Percentiles rank a stretch among this genome's conserved stretches.
These are phyloP conservation scores for Pyrenophora tritici-repentis DNA, from an alignment of 2,329 filamentous ascomycete species.

Conservation along the genomic window DNA sequence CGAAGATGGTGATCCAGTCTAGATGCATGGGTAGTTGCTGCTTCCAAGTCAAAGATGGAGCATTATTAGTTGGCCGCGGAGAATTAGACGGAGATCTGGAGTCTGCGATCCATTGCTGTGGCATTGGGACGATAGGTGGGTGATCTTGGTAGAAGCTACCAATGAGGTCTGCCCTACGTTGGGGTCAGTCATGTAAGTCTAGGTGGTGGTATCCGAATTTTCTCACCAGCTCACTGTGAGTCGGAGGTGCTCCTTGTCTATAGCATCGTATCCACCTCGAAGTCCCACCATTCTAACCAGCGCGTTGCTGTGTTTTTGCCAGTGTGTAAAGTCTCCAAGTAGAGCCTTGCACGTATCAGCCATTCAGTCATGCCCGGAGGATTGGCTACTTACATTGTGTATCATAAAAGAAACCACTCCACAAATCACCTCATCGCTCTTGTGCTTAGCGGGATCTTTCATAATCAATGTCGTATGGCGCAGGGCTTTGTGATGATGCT, in stretches of 20 bases:
- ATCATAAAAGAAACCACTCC: slow-evolving; percentile 32
- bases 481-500: slow-evolving; percentile 31
- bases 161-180: slow-evolving; percentile 32
- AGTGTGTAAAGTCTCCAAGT: slow-evolving; percentile 28
- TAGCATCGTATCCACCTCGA: slow-evolving; percentile 29
- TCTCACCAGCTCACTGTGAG: slow-evolving; percentile 39
- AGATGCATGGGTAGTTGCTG: slow-evolving; percentile 45
- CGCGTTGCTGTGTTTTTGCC: slow-evolving; percentile 31
- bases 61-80: slow-evolving; percentile 56
- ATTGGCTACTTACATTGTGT: slow-evolving; percentile 27
- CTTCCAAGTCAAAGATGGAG: slow-evolving; percentile 64
- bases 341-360: slow-evolving; percentile 19
- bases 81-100: slow-evolving; percentile 61
- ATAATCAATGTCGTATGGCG: slow-evolving; percentile 24
- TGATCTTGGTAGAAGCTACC: slow-evolving; percentile 39
- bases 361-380: background rate
- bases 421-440: slow-evolving; percentile 27
- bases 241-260: slow-evolving; percentile 30
- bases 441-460: slow-evolving; percentile 27
- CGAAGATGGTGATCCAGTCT: slow-evolving; percentile 38
- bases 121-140: slow-evolving; percentile 31
- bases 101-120: slow-evolving; percentile 26
- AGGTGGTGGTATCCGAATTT: background rate
- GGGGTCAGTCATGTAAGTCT: slow-evolving; percentile 3
- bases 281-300: slow-evolving; percentile 29